These are phyloP conservation scores for Verticillium tricorpus DNA, from an alignment of 2,329 filamentous ascomycete species.

Conservation along the genomic window DNA sequence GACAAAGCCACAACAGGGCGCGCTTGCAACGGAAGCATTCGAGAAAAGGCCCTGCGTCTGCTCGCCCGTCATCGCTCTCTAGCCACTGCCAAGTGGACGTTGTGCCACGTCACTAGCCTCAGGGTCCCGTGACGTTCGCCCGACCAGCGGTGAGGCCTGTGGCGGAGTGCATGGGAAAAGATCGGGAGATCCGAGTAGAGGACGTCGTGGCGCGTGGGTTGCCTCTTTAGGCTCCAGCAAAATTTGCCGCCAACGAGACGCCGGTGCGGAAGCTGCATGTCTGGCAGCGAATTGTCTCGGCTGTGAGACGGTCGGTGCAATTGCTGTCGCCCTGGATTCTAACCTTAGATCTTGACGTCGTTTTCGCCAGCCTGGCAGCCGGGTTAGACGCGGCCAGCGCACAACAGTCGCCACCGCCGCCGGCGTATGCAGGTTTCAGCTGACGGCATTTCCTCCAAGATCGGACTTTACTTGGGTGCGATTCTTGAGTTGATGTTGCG, in stretches of 20 bases:
- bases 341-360: not conserved
- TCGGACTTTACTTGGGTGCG: slow-evolving; percentile 1
- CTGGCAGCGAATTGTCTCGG: slow-evolving; percentile 2
- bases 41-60: not conserved
- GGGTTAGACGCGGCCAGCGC: slow-evolving; percentile 12
- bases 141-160: slow-evolving; percentile 12
- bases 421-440: not conserved
- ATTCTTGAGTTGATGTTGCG: not conserved
- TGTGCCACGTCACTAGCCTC: slow-evolving; percentile 16
- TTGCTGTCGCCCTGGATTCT: not conserved
- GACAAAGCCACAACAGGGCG: not conserved
- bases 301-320: not conserved
- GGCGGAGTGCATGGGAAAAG: slow-evolving; percentile 12
- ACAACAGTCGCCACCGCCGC: slow-evolving; percentile 12
- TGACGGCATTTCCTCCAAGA: slow-evolving; percentile 1
- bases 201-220: not conserved
- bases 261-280: slow-evolving; percentile 7
- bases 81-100: not conserved
- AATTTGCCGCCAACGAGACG: slow-evolving; percentile 5
- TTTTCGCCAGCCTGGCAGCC: not conserved
- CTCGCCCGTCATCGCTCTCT: not conserved
- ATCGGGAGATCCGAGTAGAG: slow-evolving; percentile 7
- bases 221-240: not conserved
- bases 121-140: not conserved
- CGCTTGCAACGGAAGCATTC: not conserved